Conservation (phyloP, 345 rosid species). For the Tarenaya hassleriana region DNA sequence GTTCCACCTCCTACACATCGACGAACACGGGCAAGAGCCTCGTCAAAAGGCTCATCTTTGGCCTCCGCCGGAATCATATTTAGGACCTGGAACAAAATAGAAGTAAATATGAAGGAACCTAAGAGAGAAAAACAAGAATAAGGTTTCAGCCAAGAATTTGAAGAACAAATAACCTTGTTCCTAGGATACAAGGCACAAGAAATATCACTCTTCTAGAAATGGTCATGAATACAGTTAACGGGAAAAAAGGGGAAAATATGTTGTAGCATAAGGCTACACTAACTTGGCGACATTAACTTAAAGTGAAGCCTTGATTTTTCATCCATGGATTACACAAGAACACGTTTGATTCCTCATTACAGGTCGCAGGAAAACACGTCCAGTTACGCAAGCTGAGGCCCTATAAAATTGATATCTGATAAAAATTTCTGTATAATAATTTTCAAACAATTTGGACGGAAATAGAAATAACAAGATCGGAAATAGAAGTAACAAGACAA, state of each 20-base stretch:
- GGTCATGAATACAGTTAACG: background rate
- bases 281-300: slow-evolving; percentile 3
- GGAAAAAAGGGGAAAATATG: slow-evolving; percentile 1
- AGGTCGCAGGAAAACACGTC: too few relatives aligned
- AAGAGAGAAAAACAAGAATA: slow-evolving; percentile 11
- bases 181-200: too few relatives aligned
- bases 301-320: slow-evolving; percentile 4
- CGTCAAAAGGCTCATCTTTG: slow-evolving; percentile 79
- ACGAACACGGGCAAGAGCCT: slow-evolving; percentile 83
- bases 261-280: slow-evolving; percentile 5
- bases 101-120: slow-evolving; percentile 9
- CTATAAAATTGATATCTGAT: background rate
- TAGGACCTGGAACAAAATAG: slow-evolving; percentile 79
- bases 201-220: background rate
- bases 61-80: slow-evolving; percentile 70
- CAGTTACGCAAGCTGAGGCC: too few relatives aligned
- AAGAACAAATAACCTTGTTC: background rate
- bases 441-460: background rate
- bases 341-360: too few relatives aligned
- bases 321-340: too few relatives aligned
- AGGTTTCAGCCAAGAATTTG: background rate
- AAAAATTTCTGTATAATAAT: background rate
- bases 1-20: slow-evolving; percentile 92
- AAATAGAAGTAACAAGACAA: too few relatives aligned
- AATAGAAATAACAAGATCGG: background rate